A percentile compares a stretch with the other conserved stretches of the same genome.
Evolutionary conservation across 768 basidiomycete species (phyloP).

Genomic region (Russula olivacea): DNA sequence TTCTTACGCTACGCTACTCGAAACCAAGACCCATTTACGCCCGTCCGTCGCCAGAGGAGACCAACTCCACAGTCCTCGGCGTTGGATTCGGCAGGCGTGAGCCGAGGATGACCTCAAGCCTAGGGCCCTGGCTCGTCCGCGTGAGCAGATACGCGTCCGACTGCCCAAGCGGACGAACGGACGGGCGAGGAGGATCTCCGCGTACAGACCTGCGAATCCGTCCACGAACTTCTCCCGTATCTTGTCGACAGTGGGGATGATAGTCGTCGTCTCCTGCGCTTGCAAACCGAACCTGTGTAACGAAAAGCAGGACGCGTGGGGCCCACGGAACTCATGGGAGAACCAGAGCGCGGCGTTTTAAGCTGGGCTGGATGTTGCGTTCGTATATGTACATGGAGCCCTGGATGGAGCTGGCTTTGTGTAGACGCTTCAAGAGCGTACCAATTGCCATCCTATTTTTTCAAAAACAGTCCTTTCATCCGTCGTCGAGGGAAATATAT

Average conservation of each 20-base stretch:
- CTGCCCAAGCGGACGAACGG: conserved; percentile 27
- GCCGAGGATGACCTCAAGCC: conserved; percentile 25
- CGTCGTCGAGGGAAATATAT: background rate
- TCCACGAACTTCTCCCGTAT: conserved; percentile 10
- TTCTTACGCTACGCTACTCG: too few relatives aligned
- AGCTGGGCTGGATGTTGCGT: conserved; percentile 44
- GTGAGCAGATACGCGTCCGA: conserved; percentile 20
- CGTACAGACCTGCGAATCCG: conserved; percentile 34
- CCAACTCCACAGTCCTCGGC: conserved; percentile 24
- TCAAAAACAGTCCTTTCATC: background rate
- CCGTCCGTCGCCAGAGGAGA: conserved; percentile 24
- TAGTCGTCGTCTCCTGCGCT: conserved; percentile 11
- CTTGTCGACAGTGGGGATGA: conserved; percentile 25
- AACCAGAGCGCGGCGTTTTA: conserved; percentile 29
- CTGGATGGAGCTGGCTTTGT: conserved; percentile 37
- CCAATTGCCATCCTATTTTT: conserved; percentile 28
- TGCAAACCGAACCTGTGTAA: conserved; percentile 26
- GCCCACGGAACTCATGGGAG: conserved; percentile 30
- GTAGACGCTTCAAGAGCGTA: conserved; percentile 39
- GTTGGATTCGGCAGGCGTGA: conserved; percentile 19
- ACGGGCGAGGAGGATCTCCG: conserved; percentile 27
- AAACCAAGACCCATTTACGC: conserved; percentile 20
- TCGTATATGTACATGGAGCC: conserved; percentile 37
- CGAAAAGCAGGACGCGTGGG: conserved; percentile 30
- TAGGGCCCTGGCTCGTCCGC: conserved; percentile 27